Base-by-base conservation (phyloP, 2,329 filamentous ascomycete species). In the Sclerotinia spermophila region DNA sequence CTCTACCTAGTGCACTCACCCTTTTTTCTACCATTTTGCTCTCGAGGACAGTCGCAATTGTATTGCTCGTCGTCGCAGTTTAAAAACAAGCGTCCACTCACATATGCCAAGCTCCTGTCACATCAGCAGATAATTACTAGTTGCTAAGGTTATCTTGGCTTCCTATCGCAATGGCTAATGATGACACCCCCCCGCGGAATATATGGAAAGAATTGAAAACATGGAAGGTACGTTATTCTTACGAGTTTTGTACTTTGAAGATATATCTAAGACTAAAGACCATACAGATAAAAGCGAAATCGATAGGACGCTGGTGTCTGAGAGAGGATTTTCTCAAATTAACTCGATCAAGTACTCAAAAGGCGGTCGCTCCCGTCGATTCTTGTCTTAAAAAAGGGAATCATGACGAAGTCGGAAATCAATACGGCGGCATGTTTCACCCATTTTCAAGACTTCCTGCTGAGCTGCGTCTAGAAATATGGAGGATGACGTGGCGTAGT, bases 191-290 rank as follows among this genome's bases (percentile, higher is more conserved):
- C n/a, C 30, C n/a, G 30, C 15, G 8, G 15, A 8, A 13, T 8
- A 1, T 27, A 30, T 15, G 5, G 27, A 17, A 2, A 17, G 24
- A 30, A 19, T 5, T 19, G 3, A 7, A 3, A 5, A 42, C 0
- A 30, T 42, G 7, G 3, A 60, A 42, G 13, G 58, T 30, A 30
- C 5, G 17, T 42, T 27, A 5, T 3, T 30, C 2, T 19, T 24
- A 0, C 6, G 6, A 11, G 0, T 21, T 35, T 13, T 1, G 2
- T 10, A 3, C 13, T 10, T 19, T 5, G 15, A 42, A 0, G 1
- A 15, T 30, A 30, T 30, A 44, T 40, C 0, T 8, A 60, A 30
- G 10, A 30, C 17, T 30, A 1, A 27, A 6, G 5, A 19, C 4
- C 19, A 3, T 60, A n/a, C 24, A 60, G n/a, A 3, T 3, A 2